These are phyloP conservation scores for Stemphylium vesicarium DNA, from an alignment of 2,329 filamentous ascomycete species.

Conservation along the genomic window DNA sequence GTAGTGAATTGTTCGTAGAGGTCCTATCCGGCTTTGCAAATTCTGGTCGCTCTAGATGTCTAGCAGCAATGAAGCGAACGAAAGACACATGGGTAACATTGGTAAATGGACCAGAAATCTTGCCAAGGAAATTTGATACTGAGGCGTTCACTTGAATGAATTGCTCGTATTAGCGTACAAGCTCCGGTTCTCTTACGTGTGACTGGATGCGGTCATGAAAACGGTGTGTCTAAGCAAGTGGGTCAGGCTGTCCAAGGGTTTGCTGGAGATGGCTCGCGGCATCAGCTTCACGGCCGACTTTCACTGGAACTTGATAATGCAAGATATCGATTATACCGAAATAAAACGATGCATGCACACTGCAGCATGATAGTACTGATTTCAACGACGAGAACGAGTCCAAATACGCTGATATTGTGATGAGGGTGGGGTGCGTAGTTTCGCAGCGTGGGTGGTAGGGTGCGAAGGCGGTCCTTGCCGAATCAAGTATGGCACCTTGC, in stretches of 20 bases:
- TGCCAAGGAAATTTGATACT: constrained; percentile 18
- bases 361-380: constrained; percentile 18
- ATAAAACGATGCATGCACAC: constrained; percentile 15
- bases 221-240: constrained; percentile 34
- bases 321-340: constrained; percentile 7
- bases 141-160: constrained; percentile 1
- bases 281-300: constrained; percentile 26
- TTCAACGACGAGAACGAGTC: constrained; percentile 67
- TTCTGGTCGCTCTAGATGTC: neutral
- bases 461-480: constrained; percentile 36
- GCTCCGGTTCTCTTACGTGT: constrained; percentile 11
- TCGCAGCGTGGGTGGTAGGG: constrained; percentile 34
- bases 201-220: constrained; percentile 19
- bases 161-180: neutral
- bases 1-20: neutral
- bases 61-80: neutral
- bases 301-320: constrained; percentile 14
- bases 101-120: neutral
- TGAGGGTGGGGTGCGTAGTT: constrained; percentile 38
- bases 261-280: constrained; percentile 37
- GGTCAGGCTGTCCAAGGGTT: constrained; percentile 39
- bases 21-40: neutral
- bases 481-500: constrained; percentile 32
- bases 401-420: constrained; percentile 62
- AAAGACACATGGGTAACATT: neutral